Base-by-base conservation (phyloP, 345 rosid species). In the Melaleuca alternifolia region DNA sequence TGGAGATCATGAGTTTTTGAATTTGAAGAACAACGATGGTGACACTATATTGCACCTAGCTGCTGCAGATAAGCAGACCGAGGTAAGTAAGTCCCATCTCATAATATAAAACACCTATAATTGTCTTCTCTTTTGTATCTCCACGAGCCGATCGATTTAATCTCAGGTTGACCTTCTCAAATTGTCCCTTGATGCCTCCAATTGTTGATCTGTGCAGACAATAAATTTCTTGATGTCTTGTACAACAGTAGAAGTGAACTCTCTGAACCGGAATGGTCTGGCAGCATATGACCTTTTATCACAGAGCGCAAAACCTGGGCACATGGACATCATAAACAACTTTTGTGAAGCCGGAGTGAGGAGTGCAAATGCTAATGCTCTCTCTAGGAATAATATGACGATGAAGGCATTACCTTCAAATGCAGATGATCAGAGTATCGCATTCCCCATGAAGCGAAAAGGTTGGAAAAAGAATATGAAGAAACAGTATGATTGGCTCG, bases 21-120 rank as follows among this genome's bases (percentile, higher is more conserved):
- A 86, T 44, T 79, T 65, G 26, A 81, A 54, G 79, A 56, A 82
- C 48, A 41, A 21, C 9, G 81, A 86, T 1, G 85, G 86, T 8
- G 50, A 65, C 46, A 88, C 84, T 33, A 81, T 86, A 14, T 85
- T 84, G 83, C 88, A 87, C 62, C 28, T 86, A n/a, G 81, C 86
- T 85, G 84, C 84, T 12, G 62, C 83, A 13, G 46, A 59, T 13
- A 83, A 85, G 65, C 83, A 86, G 46, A 77, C 44, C 44, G 65
- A 90, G 87, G 89, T 90, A 86, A 44, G n/a, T 14, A 53, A 33
- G 21, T 16, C 1, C 51, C 12, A 33, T 46, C 52, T 52, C 2
- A 6, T 26, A 46, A 52, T 4, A 6, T 26, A 46, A 52, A n/a
- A 12, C 16, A n/a, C 9, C n/a, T 44, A n/a, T 44, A 51, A 10